Evolutionary conservation across 768 basidiomycete species (phyloP).

Genomic region (Trametes gibbosa): DNA sequence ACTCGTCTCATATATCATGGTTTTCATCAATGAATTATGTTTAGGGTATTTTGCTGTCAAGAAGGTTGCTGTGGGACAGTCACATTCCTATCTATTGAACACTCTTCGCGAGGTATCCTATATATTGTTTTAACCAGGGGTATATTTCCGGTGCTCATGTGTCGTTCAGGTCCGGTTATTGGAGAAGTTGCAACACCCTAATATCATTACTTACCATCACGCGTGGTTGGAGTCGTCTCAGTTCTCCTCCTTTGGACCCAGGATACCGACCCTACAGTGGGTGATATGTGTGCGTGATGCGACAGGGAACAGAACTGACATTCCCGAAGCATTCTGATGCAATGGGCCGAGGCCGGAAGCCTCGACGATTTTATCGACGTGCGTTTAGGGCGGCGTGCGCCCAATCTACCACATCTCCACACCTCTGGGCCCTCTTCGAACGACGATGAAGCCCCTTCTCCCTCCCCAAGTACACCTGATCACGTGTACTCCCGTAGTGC

Average conservation of each 20-base stretch:
- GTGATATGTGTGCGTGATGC: conserved; percentile 24
- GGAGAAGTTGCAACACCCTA: conserved; percentile 84
- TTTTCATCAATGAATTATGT: neutral
- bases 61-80: conserved; percentile 93
- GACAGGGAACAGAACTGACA: neutral
- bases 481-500: conserved; percentile 52
- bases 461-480: conserved; percentile 29
- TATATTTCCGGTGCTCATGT: neutral
- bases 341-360: conserved; percentile 90
- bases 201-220: conserved; percentile 95
- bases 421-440: conserved; percentile 47
- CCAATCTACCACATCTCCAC: conserved; percentile 22
- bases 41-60: conserved; percentile 89
- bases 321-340: conserved; percentile 72
- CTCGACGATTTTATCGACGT: conserved; percentile 84
- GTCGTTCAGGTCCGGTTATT: conserved; percentile 70
- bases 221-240: conserved; percentile 87
- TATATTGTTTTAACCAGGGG: conserved; percentile 10
- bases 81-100: conserved; percentile 78
- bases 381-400: conserved; percentile 60
- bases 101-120: conserved; percentile 67
- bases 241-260: conserved; percentile 87
- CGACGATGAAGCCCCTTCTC: conserved; percentile 18
- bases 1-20: neutral
- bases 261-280: conserved; percentile 85